Evolutionary conservation across 2,329 filamentous ascomycete species (phyloP).

Genomic region (Cytospora piceicola): DNA sequence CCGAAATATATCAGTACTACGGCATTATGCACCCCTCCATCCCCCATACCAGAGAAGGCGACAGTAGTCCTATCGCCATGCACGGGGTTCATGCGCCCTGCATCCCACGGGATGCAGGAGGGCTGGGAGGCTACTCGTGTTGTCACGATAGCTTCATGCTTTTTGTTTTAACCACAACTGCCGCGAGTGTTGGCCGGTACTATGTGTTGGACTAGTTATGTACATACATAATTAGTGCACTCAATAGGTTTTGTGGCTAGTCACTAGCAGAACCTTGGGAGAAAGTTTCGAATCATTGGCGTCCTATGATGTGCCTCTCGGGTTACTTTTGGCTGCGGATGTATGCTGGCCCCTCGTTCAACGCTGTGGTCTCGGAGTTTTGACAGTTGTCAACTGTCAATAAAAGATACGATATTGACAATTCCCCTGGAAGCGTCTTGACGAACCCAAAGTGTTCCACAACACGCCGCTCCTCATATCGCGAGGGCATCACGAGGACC

Average conservation of each 20-base stretch:
- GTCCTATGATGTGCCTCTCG: background rate
- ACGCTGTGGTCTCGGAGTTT: background rate
- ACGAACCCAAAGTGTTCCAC: background rate
- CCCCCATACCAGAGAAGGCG: background rate
- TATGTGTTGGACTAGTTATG: background rate
- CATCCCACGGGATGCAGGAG: background rate
- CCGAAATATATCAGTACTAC: background rate
- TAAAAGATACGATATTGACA: background rate
- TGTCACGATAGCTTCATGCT: background rate
- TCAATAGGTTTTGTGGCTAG: background rate
- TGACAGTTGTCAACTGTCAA: background rate
- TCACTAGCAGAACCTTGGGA: background rate
- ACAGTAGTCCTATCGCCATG: conserved; percentile 1
- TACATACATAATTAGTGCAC: background rate
- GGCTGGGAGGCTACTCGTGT: background rate
- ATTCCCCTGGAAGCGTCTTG: background rate
- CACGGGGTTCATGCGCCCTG: background rate
- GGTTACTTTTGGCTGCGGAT: background rate
- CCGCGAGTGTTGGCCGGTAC: background rate
- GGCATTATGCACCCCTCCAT: background rate
- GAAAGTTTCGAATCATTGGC: background rate
- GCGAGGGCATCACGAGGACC: conserved; percentile 1
- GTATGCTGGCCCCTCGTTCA: background rate
- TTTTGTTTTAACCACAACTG: too few species aligned
- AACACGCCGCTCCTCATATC: background rate